phyloP scores from a whole-genome alignment of 495 filamentous ascomycete species.

The Xylaria scruposa region DNA sequence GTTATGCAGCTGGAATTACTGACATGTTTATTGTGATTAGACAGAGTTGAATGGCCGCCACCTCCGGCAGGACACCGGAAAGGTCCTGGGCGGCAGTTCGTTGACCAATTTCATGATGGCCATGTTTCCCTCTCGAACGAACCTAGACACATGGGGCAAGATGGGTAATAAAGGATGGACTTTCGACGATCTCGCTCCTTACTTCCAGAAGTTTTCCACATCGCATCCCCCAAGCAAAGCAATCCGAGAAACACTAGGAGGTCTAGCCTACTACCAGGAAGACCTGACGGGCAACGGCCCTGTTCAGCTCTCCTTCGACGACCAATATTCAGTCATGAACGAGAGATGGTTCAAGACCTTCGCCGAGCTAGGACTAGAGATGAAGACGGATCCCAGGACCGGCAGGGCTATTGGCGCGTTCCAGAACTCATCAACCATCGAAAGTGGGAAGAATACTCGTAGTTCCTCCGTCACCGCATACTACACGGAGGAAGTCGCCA shows the following conservation, averaged over 20 bases:
- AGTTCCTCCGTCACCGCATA: slow-evolving; percentile 50
- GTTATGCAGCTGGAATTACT: slow-evolving; percentile 23
- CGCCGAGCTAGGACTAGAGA: slow-evolving; percentile 39
- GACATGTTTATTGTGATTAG: slow-evolving; percentile 25
- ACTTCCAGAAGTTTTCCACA: slow-evolving; percentile 53
- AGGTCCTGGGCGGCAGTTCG: slow-evolving; percentile 62
- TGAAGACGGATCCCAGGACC: slow-evolving; percentile 46
- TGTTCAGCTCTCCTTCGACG: slow-evolving; percentile 49
- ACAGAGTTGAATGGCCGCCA: slow-evolving; percentile 41
- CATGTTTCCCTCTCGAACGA: slow-evolving; percentile 51
- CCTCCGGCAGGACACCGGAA: slow-evolving; percentile 57
- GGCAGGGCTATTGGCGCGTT: slow-evolving; percentile 54
- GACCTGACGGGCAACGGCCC: slow-evolving; percentile 46
- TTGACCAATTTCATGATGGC: slow-evolving; percentile 62
- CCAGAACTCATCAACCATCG: slow-evolving; percentile 51
- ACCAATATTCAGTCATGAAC: slow-evolving; percentile 43
- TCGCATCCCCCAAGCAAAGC: slow-evolving; percentile 38
- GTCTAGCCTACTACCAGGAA: slow-evolving; percentile 44
- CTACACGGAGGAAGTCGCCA: slow-evolving; percentile 41
- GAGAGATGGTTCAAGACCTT: slow-evolving; percentile 49
- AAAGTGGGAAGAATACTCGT: slow-evolving; percentile 47
- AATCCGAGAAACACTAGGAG: slow-evolving; percentile 39
- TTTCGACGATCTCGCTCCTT: slow-evolving; percentile 56
- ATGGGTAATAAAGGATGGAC: slow-evolving; percentile 63
- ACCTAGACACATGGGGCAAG: slow-evolving; percentile 60